Evolutionary conservation across 2,329 filamentous ascomycete species (phyloP).

Genomic region (Blastomyces gilchristii): DNA sequence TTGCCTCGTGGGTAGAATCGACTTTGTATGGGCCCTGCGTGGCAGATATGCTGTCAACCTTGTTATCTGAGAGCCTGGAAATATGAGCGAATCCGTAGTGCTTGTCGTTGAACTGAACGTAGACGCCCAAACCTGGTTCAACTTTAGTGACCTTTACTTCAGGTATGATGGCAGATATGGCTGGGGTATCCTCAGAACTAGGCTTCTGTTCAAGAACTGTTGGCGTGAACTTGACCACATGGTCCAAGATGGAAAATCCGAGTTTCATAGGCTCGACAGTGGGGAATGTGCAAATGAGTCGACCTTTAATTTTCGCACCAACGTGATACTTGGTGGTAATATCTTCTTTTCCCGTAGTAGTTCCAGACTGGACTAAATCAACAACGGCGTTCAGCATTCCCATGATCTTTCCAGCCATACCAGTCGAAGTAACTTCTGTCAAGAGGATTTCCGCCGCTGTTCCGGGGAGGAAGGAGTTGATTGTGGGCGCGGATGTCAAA

Average conservation of each 20-base stretch:
- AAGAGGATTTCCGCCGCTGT: constrained; percentile 80
- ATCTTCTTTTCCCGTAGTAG: constrained; percentile 57
- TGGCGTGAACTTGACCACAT: constrained; percentile 56
- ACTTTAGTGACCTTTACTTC: constrained; percentile 71
- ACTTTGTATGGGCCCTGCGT: constrained; percentile 67
- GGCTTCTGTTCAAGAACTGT: constrained; percentile 22
- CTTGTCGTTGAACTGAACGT: constrained; percentile 59
- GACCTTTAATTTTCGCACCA: constrained; percentile 72
- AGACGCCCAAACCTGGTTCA: constrained; percentile 69
- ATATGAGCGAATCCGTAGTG: constrained; percentile 83
- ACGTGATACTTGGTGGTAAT: constrained; percentile 70
- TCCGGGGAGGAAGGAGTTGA: constrained; percentile 83
- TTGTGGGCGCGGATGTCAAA: constrained; percentile 67
- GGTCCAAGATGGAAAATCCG: constrained; percentile 79
- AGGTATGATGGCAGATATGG: constrained; percentile 60
- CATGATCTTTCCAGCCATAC: constrained; percentile 83
- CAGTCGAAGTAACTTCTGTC: constrained; percentile 60
- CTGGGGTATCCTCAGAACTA: constrained; percentile 38
- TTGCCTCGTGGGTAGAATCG: constrained; percentile 66
- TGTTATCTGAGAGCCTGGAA: constrained; percentile 80
- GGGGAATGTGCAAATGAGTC: constrained; percentile 81
- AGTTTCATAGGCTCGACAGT: constrained; percentile 69
- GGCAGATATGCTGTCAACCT: constrained; percentile 71
- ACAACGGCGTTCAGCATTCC: constrained; percentile 84
- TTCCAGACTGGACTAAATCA: constrained; percentile 79